Evolutionary conservation across 495 filamentous ascomycete genomes (phyloP).

Genomic region (Talaromyces proteolyticus): DNA sequence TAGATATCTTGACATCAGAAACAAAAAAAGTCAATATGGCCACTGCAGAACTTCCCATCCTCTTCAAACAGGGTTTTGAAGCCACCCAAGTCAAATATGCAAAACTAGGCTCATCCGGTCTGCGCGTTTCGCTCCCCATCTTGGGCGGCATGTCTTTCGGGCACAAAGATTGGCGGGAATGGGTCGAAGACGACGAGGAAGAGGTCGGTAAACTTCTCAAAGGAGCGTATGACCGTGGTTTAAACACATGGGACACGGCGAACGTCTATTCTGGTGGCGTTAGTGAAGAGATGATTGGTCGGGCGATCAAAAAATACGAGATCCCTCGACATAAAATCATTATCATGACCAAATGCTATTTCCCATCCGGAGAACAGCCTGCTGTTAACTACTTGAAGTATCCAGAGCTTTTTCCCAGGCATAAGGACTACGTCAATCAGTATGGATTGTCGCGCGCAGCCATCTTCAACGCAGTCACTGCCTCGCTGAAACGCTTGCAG

Average conservation of each 20-base stretch:
- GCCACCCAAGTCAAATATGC: conserved; percentile 24
- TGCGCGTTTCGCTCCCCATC: conserved; percentile 39
- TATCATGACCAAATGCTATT: conserved; percentile 39
- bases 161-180: conserved; percentile 28
- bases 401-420: conserved; percentile 22
- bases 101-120: conserved; percentile 50
- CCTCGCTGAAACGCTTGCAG: conserved; percentile 50
- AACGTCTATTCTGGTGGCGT: conserved; percentile 39
- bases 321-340: conserved; percentile 38
- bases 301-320: conserved; percentile 37
- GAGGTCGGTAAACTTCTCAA: conserved; percentile 25
- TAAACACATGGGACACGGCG: conserved; percentile 37
- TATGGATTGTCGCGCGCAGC: conserved; percentile 48
- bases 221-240: conserved; percentile 39
- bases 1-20: not conserved
- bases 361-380: conserved; percentile 24
- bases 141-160: conserved; percentile 45
- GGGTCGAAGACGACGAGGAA: conserved; percentile 35
- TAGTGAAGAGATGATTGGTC: conserved; percentile 36
- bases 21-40: not conserved
- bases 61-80: not conserved
- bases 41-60: not conserved
- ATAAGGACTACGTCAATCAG: conserved; percentile 41
- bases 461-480: conserved; percentile 63
- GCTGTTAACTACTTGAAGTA: conserved; percentile 15